phyloP scores from a whole-genome alignment of 208 protist species.

The Wallacemonas rigidus region DNA sequence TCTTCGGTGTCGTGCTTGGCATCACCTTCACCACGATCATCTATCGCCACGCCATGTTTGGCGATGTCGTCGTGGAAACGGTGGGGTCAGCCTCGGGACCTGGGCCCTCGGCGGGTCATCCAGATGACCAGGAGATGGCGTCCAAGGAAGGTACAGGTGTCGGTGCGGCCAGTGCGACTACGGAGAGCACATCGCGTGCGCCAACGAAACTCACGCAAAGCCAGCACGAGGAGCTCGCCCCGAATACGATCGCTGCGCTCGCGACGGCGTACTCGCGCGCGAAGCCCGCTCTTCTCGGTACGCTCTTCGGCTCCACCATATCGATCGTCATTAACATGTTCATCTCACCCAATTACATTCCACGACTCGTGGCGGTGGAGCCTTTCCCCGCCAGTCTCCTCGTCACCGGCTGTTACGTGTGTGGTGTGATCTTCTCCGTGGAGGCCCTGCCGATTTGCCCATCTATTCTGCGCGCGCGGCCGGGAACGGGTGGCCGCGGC shows the following conservation, averaged over 20 bases:
- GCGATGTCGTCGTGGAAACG: conserved; percentile 34
- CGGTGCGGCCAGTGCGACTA: neutral
- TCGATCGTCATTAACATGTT: conserved; percentile 55
- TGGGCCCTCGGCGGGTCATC: no score
- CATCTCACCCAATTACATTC: conserved; percentile 70
- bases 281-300: conserved; percentile 38
- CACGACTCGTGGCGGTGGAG: conserved; percentile 69
- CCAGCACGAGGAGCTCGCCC: conserved; percentile 22
- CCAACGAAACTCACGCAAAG: conserved; percentile 27
- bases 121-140: no score
- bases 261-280: conserved; percentile 42
- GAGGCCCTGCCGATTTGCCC: conserved; percentile 51
- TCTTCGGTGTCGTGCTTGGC: conserved; percentile 69
- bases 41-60: conserved; percentile 74
- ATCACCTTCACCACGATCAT: conserved; percentile 54
- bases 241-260: conserved; percentile 48
- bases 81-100: neutral
- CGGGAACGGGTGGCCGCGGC: conserved; percentile 11
- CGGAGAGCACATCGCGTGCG: neutral
- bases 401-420: conserved; percentile 45
- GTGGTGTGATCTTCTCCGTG: conserved; percentile 53
- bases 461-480: conserved; percentile 19
- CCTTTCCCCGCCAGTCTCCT: conserved; percentile 59
- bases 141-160: no score
- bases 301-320: conserved; percentile 43